A percentile compares a stretch with the other conserved stretches of the same genome.
phyloP scores from a whole-genome alignment of 2,329 filamentous ascomycete genomes.

The Penicillium palitans region DNA sequence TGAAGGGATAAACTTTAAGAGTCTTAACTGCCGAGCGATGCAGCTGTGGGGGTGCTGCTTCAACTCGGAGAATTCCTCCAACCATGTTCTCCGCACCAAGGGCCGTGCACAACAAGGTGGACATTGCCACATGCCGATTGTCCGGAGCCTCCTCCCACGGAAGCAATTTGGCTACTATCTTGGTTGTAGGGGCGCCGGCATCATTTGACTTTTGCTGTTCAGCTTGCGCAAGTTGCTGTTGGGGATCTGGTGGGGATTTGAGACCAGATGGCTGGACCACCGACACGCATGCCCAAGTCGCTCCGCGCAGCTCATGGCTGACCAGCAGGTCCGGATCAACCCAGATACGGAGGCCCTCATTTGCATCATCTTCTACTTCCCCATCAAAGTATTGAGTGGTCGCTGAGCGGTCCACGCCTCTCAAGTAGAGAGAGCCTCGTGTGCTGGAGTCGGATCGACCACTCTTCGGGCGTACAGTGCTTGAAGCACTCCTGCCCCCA shows the following conservation, averaged over 20 bases:
- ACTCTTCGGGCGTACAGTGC: constrained; percentile 64
- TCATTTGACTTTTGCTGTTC: constrained; percentile 58
- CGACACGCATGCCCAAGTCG: constrained; percentile 78
- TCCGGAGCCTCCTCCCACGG: constrained; percentile 87
- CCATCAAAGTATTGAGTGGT: constrained; percentile 77
- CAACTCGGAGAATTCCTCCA: constrained; percentile 82
- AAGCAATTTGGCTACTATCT: constrained; percentile 72
- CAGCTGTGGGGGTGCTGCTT: constrained; percentile 74
- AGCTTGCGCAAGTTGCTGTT: constrained; percentile 66
- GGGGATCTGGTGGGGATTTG: constrained; percentile 67
- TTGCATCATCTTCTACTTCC: constrained; percentile 55
- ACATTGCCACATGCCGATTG: constrained; percentile 75
- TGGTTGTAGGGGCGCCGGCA: constrained; percentile 59
- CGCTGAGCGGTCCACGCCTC: constrained; percentile 70
- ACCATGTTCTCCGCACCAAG: constrained; percentile 72
- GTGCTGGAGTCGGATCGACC: constrained; percentile 63
- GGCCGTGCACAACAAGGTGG: constrained; percentile 70
- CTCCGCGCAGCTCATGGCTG: constrained; percentile 70
- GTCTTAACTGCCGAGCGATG: constrained; percentile 64
- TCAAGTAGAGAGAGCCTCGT: constrained; percentile 64
- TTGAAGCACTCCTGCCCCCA: constrained; percentile 68
- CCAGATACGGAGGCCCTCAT: constrained; percentile 72
- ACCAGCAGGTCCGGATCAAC: constrained; percentile 75
- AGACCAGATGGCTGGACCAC: constrained; percentile 80
- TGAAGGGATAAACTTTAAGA: constrained; percentile 81